These are phyloP conservation scores for Kentomonas sorsogonicus DNA, from an alignment of 208 protist species.

Conservation along the genomic window DNA sequence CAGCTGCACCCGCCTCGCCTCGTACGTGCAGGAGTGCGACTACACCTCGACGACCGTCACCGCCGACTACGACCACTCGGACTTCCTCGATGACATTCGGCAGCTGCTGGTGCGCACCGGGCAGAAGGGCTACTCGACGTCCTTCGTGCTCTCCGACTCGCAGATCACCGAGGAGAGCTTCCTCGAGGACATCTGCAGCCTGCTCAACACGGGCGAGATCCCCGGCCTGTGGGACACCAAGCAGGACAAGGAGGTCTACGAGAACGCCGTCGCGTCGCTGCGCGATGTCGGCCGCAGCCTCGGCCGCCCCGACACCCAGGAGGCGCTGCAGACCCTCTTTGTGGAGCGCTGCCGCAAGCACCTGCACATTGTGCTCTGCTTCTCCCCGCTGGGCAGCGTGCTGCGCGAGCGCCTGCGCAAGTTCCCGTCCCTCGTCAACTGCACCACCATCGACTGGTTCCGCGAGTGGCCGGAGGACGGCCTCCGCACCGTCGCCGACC, in stretches of 20 bases:
- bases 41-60: constrained; percentile 91
- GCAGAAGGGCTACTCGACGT: constrained; percentile 87
- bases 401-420: constrained; percentile 93
- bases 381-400: constrained; percentile 95
- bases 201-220: constrained; percentile 97
- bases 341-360: constrained; percentile 91
- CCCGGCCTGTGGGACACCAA: constrained; percentile 92
- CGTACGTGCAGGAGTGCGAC: constrained; percentile 91
- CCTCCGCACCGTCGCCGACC: constrained; percentile 84
- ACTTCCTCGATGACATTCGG: constrained; percentile 96
- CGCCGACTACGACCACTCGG: constrained; percentile 92
- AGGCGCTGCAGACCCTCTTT: constrained; percentile 85
- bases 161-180: constrained; percentile 94
- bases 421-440: constrained; percentile 98
- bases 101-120: constrained; percentile 89
- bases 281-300: constrained; percentile 76
- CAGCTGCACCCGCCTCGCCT: constrained; percentile 91
- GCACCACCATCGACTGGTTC: constrained; percentile 99
- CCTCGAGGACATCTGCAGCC: constrained; percentile 96
- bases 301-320: constrained; percentile 78
- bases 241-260: constrained; percentile 87
- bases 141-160: constrained; percentile 95
- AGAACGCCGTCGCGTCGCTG: constrained; percentile 83
- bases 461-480: constrained; percentile 95
- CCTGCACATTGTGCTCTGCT: constrained; percentile 95